Evolutionary conservation across 768 basidiomycete species (phyloP).

Genomic region (Boletus tomentosulus): DNA sequence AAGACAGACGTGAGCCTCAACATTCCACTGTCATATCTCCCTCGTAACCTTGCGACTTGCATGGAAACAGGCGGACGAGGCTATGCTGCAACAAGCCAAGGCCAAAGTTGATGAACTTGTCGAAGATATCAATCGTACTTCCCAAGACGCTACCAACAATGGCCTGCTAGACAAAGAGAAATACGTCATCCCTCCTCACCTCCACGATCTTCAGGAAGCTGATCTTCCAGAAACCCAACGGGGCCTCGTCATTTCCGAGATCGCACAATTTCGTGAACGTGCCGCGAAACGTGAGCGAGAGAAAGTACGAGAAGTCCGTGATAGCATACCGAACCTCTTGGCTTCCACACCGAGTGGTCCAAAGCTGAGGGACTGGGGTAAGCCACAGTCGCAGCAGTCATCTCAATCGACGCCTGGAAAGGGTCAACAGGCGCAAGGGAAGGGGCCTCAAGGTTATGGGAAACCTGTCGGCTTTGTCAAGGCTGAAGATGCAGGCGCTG

Average conservation of each 20-base stretch:
- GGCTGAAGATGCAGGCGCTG: constrained; percentile 47
- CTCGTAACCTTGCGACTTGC: not conserved
- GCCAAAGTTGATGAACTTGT: constrained; percentile 62
- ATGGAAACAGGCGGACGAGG: constrained; percentile 61
- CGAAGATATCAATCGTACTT: constrained; percentile 64
- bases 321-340: constrained; percentile 46
- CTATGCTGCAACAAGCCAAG: constrained; percentile 57
- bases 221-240: constrained; percentile 93
- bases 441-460: constrained; percentile 70
- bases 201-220: constrained; percentile 93
- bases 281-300: constrained; percentile 89
- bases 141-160: constrained; percentile 69
- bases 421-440: constrained; percentile 52
- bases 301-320: constrained; percentile 75
- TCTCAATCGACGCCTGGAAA: constrained; percentile 34
- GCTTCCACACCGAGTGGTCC: constrained; percentile 60
- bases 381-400: constrained; percentile 36
- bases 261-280: constrained; percentile 92
- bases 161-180: constrained; percentile 80
- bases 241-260: constrained; percentile 92
- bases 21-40: not conserved
- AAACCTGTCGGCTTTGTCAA: constrained; percentile 84
- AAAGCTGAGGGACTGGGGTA: constrained; percentile 77
- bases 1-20: constrained; percentile 65
- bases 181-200: constrained; percentile 91